These are phyloP conservation scores for Jasminum sambac DNA, from an alignment of 257 asterid species.

Conservation along the genomic window DNA sequence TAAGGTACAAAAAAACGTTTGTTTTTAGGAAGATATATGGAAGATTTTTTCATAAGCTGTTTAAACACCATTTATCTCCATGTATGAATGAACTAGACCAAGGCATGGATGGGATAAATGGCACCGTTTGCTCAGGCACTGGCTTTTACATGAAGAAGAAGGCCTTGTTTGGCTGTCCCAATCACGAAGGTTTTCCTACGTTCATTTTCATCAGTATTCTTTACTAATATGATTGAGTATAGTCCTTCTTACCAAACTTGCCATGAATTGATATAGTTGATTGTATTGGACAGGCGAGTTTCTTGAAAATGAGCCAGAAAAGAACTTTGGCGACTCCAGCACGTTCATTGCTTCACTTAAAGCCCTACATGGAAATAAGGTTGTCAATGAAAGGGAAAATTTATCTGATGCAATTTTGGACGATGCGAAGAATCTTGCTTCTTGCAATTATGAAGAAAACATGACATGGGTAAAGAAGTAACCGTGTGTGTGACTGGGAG, in stretches of 20 bases:
- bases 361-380: slow-evolving; percentile 29
- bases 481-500: too few relatives aligned
- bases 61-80: too few relatives aligned
- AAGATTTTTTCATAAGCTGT: too few relatives aligned
- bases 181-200: slow-evolving; percentile 38
- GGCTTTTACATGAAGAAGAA: slow-evolving; percentile 72
- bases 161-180: slow-evolving; percentile 51
- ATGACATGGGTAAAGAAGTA: slow-evolving; percentile 79
- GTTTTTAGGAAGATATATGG: too few relatives aligned
- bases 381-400: slow-evolving; percentile 3
- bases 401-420: slow-evolving; percentile 36
- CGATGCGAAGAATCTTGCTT: slow-evolving; percentile 64
- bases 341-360: slow-evolving; percentile 49
- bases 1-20: slow-evolving; percentile 35
- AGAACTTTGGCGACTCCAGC: slow-evolving; percentile 51
- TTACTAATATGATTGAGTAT: too few relatives aligned
- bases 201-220: too few relatives aligned
- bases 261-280: neutral
- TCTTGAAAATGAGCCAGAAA: slow-evolving; percentile 37
- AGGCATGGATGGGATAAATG: slow-evolving; percentile 85
- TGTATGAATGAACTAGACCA: slow-evolving; percentile 39
- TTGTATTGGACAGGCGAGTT: slow-evolving; percentile 44
- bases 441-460: slow-evolving; percentile 66
- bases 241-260: too few relatives aligned
- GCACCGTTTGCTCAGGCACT: slow-evolving; percentile 66